Evolutionary conservation across 1,139 yeast genomes (phyloP).

Genomic region (Kazachstania sp.): DNA sequence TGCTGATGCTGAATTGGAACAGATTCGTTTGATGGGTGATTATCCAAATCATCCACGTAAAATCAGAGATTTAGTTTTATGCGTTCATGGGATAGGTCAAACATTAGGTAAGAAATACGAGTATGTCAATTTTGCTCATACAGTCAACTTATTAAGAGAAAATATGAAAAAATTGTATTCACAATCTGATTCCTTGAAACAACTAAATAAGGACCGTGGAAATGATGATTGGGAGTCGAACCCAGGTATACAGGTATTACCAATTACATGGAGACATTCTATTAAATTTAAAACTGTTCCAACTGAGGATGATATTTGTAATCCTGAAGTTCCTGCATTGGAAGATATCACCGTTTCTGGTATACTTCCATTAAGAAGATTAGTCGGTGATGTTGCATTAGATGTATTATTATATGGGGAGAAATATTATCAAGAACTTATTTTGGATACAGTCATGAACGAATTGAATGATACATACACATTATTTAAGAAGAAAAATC

Average conservation of each 20-base stretch:
- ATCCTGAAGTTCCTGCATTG: constrained; percentile 47
- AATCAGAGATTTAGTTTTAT: constrained; percentile 71
- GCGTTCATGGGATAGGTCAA: constrained; percentile 94
- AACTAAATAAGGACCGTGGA: constrained; percentile 26
- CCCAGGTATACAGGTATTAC: constrained; percentile 65
- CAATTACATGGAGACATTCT: constrained; percentile 70
- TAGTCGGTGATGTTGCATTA: constrained; percentile 77
- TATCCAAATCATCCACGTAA: constrained; percentile 35
- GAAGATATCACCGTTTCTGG: constrained; percentile 74
- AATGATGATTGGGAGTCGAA: constrained; percentile 33
- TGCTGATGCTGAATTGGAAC: constrained; percentile 44
- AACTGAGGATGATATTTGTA: constrained; percentile 23
- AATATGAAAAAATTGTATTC: constrained; percentile 51
- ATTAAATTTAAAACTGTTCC: constrained; percentile 51
- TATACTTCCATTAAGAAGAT: constrained; percentile 62
- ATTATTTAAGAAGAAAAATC: constrained; percentile 54
- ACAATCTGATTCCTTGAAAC: constrained; percentile 37
- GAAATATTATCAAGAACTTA: constrained; percentile 55
- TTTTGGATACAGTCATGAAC: constrained; percentile 53
- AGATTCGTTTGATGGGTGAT: constrained; percentile 9
- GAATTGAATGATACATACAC: constrained; percentile 67
- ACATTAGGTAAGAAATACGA: constrained; percentile 72
- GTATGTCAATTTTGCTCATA: constrained; percentile 79
- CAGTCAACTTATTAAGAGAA: constrained; percentile 61
- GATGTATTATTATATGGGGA: constrained; percentile 83